Evolutionary conservation across 805 yeast genomes (phyloP), one percentile per base, ranked within the genome.

Genomic region (Saturnispora silvae): DNA sequence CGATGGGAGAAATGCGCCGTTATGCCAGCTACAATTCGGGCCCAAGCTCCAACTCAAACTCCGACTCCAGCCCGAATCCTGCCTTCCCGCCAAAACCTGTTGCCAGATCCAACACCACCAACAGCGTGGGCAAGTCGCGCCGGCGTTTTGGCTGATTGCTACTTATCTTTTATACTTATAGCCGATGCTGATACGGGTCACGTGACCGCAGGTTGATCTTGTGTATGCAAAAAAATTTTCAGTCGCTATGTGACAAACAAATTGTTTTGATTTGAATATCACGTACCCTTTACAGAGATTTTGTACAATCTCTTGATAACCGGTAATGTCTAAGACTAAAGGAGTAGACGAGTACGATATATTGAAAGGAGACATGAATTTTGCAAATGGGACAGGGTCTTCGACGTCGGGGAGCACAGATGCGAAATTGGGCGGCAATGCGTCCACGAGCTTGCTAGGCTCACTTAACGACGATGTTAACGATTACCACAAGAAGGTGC

Each of bases 401-500:
- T 15, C 34, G n/a, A 29, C 19, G 20, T 31, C 18, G 15, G 37
- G 33, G 5, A 37, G 19, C 17, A 34, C 9, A 9, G 37, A n/a
- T 14, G 44, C 34, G 9, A 33, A 31, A 10, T 43, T 10, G 10
- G 10, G 10, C 10, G 10, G 24, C 10, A 8, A 7, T 8, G 10
- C 24, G 10, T 8, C 7, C 10, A 10, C 7, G 10, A 10, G 39
- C 14, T 37, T 54, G 19, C 40, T 54, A 9, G 50, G 47, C 1
- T 47, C 46, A 32, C 45, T 54, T n/a, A 47, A 47, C 10, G 50
- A 45, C 20, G 59, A 54, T 31, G 50, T 54, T 4, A 57, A 51
- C 28, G 38, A 50, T 17, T 54, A 54, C 27, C 57, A 53, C 33
- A 51, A 49, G 33, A 50, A 54, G 25, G 57, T 54, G 6, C 53